A percentile compares a stretch with the other conserved stretches of the same genome.
phyloP scores from a whole-genome alignment of 129 eudicot genomes.

The Chrysanthemum seticuspe region DNA sequence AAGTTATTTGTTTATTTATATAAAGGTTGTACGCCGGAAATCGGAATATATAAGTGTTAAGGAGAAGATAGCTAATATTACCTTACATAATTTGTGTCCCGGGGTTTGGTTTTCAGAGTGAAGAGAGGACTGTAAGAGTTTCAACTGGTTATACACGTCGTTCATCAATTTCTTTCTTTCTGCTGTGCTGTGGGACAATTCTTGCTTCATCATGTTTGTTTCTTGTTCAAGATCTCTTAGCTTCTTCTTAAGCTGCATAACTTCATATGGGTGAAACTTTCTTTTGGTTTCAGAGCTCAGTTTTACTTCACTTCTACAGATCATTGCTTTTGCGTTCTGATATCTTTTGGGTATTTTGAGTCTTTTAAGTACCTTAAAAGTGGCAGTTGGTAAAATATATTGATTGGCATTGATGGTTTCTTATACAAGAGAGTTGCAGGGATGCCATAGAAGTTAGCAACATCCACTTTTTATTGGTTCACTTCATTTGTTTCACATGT shows the following conservation, averaged over 20 bases:
- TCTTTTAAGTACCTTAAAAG: neutral
- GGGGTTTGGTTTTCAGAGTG: constrained; percentile 9
- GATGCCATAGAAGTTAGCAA: constrained; percentile 13
- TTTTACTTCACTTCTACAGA: constrained; percentile 20
- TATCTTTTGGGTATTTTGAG: neutral
- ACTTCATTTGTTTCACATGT: neutral
- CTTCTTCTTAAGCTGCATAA: constrained; percentile 40
- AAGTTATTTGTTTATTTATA: neutral
- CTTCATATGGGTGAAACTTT: neutral
- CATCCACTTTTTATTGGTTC: neutral
- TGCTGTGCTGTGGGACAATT: constrained; percentile 31
- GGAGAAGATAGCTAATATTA: neutral
- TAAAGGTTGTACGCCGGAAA: neutral
- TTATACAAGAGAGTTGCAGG: neutral
- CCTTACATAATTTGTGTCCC: constrained; percentile 12
- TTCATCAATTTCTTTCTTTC: constrained; percentile 46
- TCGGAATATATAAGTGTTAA: neutral
- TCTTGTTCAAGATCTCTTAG: constrained; percentile 58
- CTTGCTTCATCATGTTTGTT: constrained; percentile 35
- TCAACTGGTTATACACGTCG: constrained; percentile 41
- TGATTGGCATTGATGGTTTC: neutral
- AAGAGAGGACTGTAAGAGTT: constrained; percentile 31
- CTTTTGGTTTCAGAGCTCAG: neutral
- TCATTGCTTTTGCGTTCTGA: constrained; percentile 7
- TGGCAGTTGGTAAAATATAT: neutral